Base-by-base conservation (phyloP, 305 asterid species). In the Withania somnifera region DNA sequence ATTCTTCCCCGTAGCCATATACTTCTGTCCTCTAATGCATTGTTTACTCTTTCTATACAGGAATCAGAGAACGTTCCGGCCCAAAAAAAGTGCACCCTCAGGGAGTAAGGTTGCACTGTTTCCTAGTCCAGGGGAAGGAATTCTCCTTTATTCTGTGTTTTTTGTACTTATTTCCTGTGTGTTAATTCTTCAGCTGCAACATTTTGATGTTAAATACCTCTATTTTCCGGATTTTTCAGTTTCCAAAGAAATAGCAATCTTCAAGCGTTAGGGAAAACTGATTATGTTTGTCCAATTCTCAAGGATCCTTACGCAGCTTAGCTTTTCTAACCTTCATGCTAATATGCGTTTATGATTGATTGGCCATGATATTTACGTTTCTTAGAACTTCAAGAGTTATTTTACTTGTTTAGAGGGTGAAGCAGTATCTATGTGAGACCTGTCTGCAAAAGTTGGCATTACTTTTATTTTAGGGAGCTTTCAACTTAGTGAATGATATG, bases 11-110 rank as follows among this genome's bases (percentile, higher is more conserved):
- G 28, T 17, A 19, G 50, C 22, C 32, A n/a, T 73, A 82, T 15
- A 14, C 60, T 69, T 19, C 36, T 71, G 11, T 57, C 71, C 32
- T 51, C 63, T 79, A 68, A 54, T 82, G 77, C 68, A 79, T 75
- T 50, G 52, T 79, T 84, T 89, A 80, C 63, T 86, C 36, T 77
- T 82, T 81, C 80, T 82, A 60, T 53, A 57, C 92, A 95, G 98
- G 91, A 95, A 93, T 67, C 98, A 95, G 85, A 91, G 91, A 86
- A 95, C 98, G 2, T 95, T 95, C 89, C 97, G 98, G 66, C 98
- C 98, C 40, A 95, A 95, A 82, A 93, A 95, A 81, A 95, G 97
- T 87, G 95, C 97, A 56, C 98, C 98, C 45, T 95, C 98, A 11
- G 98, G 98, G 86, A 95, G 95, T 88, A 95, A 95, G 98, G 98